A percentile compares a stretch with the other conserved stretches of the same genome.
Conservation (phyloP, 805 yeast genomes). For the Isabelozyma heimii region DNA sequence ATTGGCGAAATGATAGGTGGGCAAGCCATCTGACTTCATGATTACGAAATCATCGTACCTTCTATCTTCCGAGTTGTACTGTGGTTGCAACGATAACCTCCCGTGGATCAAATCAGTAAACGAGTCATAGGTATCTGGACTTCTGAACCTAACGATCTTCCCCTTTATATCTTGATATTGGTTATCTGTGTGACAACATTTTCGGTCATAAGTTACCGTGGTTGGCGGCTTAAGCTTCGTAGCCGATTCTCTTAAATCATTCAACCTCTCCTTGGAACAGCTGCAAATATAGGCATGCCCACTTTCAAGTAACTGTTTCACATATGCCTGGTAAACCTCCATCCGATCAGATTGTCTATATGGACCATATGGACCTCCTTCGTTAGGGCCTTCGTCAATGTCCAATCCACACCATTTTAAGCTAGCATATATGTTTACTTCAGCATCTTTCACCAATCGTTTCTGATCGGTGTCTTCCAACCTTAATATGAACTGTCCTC, state of each 20-base stretch:
- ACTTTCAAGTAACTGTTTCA: conserved; percentile 50
- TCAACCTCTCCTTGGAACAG: conserved; percentile 78
- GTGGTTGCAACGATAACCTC: conserved; percentile 70
- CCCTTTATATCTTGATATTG: conserved; percentile 33
- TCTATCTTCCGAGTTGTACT: conserved; percentile 62
- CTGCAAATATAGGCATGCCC: conserved; percentile 86
- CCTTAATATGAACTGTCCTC: conserved; percentile 77
- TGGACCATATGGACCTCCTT: conserved; percentile 62
- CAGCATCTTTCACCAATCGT: conserved; percentile 79
- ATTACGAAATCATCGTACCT: conserved; percentile 89
- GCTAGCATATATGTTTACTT: conserved; percentile 70
- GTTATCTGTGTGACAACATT: conserved; percentile 51
- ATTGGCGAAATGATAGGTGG: conserved; percentile 96
- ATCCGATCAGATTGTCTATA: conserved; percentile 83
- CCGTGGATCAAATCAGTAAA: conserved; percentile 83
- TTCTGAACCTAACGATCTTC: conserved; percentile 66
- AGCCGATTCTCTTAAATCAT: conserved; percentile 68
- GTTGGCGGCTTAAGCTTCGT: conserved; percentile 79
- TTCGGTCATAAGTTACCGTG: conserved; percentile 86
- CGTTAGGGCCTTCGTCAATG: conserved; percentile 80
- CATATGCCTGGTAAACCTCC: conserved; percentile 61
- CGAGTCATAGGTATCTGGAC: conserved; percentile 68
- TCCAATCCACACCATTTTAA: conserved; percentile 73
- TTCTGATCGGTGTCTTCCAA: conserved; percentile 92
- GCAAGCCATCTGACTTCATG: conserved; percentile 89